These are phyloP conservation scores for Vachellia collinsii DNA, from an alignment of 306 rosid genomes.

Conservation along the genomic window DNA sequence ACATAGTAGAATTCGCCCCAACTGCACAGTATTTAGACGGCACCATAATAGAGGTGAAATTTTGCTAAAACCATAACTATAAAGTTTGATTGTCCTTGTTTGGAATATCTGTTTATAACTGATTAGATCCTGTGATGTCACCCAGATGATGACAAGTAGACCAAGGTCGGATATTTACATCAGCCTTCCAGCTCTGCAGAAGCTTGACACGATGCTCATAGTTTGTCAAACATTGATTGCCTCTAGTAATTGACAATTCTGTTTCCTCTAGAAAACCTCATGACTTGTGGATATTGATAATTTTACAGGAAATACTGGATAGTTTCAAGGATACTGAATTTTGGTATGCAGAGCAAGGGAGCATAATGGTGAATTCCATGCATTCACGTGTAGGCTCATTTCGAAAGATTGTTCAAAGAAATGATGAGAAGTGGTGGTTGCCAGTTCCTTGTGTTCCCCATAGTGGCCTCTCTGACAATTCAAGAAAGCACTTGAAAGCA, in stretches of 20 bases:
- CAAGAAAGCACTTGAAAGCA: constrained; percentile 67
- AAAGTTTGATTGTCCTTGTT: background rate
- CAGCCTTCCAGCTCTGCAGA: constrained; percentile 86
- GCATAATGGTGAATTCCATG: constrained; percentile 66
- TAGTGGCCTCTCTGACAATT: constrained; percentile 72
- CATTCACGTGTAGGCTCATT: constrained; percentile 69
- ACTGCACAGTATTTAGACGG: constrained; percentile 67
- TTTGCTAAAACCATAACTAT: constrained; percentile 18
- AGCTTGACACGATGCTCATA: constrained; percentile 89
- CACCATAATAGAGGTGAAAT: constrained; percentile 70
- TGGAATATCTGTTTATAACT: constrained; percentile 12
- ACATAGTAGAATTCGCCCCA: constrained; percentile 84
- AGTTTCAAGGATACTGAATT: constrained; percentile 79
- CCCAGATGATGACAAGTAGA: constrained; percentile 81
- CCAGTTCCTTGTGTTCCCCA: constrained; percentile 85
- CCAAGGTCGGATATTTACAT: constrained; percentile 81
- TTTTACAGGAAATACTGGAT: constrained; percentile 78
- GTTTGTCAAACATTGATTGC: constrained; percentile 51
- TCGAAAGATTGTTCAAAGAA: constrained; percentile 64
- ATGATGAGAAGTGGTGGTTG: constrained; percentile 98
- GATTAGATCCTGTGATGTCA: constrained; percentile 19
- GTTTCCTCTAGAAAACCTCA: constrained; percentile 16
- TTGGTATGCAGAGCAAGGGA: constrained; percentile 90
- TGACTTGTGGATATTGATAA: constrained; percentile 9
- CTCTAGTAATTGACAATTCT: background rate